Conservation (phyloP, 75 land plant species). For the Cryptomeria japonica region DNA sequence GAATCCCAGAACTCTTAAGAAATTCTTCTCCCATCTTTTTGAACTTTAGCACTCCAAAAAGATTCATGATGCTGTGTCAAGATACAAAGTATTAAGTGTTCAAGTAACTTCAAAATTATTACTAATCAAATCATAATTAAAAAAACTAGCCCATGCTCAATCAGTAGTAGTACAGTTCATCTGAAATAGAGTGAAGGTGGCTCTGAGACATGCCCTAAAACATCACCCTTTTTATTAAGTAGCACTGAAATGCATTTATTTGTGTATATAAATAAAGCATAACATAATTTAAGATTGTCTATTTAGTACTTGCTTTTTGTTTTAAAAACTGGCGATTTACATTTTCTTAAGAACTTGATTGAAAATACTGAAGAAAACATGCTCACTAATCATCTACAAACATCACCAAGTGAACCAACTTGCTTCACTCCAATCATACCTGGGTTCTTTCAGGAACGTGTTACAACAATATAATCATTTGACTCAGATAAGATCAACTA, state of each 20-base stretch:
- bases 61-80: conserved; percentile 83
- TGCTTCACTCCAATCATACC: not conserved
- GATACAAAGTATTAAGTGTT: not conserved
- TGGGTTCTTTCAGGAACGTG: not conserved
- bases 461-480: not conserved
- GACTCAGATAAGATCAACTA: not conserved
- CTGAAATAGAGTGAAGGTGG: not conserved
- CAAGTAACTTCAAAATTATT: not conserved
- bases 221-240: not conserved
- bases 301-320: not conserved
- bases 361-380: not conserved
- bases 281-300: not conserved
- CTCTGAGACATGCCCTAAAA: not conserved
- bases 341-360: not conserved
- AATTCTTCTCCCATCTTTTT: conserved; percentile 97
- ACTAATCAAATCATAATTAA: not conserved
- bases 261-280: not conserved
- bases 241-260: not conserved
- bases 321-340: not conserved
- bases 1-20: conserved; percentile 75
- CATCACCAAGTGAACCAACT: not conserved
- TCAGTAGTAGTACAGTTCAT: not conserved
- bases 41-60: conserved; percentile 94
- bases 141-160: not conserved
- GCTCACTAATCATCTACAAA: not conserved